Evolutionary conservation across 306 rosid genomes (phyloP).

Genomic region (Inga oerstediana): DNA sequence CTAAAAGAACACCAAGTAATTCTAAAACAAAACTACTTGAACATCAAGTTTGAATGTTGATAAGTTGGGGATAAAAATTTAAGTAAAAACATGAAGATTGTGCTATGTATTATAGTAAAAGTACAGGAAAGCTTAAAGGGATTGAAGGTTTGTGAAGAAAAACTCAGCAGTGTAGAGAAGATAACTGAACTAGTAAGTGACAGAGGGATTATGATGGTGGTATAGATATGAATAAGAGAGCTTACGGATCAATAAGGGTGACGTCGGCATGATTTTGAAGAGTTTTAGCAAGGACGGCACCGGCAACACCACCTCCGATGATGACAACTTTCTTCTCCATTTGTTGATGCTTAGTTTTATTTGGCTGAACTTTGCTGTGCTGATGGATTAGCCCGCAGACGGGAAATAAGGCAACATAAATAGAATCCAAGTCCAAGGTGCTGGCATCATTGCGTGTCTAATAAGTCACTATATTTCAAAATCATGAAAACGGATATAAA

Average conservation of each 20-base stretch:
- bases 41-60: background rate
- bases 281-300: conserved; percentile 64
- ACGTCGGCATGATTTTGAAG: conserved; percentile 59
- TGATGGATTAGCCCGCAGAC: conserved; percentile 24
- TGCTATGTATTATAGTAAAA: background rate
- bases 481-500: background rate
- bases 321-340: conserved; percentile 59
- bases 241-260: conserved; percentile 80
- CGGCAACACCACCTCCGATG: conserved; percentile 89
- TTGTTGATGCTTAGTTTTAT: background rate
- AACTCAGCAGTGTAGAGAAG: background rate
- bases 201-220: background rate
- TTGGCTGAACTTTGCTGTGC: background rate
- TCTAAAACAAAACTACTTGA: background rate
- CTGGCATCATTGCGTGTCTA: conserved; percentile 41
- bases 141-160: background rate
- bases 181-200: background rate
- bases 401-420: conserved; percentile 28
- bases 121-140: background rate
- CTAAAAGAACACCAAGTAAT: conserved; percentile 4
- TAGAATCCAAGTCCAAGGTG: conserved; percentile 5
- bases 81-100: background rate
- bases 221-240: background rate
- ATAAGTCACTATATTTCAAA: background rate
- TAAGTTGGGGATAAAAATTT: background rate